Evolutionary conservation across 345 rosid species (phyloP).

Genomic region (Capsella bursapastoris): DNA sequence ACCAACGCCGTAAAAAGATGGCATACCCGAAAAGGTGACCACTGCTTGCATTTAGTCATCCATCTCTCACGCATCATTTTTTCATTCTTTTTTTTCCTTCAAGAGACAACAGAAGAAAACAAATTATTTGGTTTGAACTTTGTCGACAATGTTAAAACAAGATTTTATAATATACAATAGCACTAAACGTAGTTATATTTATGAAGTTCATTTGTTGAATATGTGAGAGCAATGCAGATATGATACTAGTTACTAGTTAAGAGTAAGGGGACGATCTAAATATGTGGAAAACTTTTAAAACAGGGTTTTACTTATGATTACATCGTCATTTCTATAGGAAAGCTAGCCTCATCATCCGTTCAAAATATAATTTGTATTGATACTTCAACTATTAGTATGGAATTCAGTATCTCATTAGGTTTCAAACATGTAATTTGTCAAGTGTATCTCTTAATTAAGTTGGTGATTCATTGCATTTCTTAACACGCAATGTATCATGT

Average conservation of each 20-base stretch:
- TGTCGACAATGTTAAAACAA: neutral
- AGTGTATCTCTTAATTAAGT: constrained; percentile 11
- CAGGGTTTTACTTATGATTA: neutral
- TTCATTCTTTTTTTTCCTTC: neutral
- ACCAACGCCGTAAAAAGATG: constrained; percentile 40
- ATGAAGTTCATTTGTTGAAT: neutral
- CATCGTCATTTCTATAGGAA: neutral
- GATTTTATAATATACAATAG: neutral
- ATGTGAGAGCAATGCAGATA: neutral
- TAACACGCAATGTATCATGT: constrained; percentile 36
- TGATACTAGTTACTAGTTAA: neutral
- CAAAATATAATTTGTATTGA: neutral
- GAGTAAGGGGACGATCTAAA: neutral
- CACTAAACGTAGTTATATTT: neutral
- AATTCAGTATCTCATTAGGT: neutral
- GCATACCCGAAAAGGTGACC: constrained; percentile 29
- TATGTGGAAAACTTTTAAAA: neutral
- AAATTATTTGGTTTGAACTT: neutral
- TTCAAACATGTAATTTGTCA: neutral
- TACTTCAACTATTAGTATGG: neutral
- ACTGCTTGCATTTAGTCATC: constrained; percentile 17
- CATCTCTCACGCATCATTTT: neutral
- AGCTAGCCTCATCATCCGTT: neutral
- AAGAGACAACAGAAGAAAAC: neutral
- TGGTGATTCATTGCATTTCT: constrained; percentile 18